Base-by-base conservation (phyloP, 305 asterid genomes). In the Lippia alba region DNA sequence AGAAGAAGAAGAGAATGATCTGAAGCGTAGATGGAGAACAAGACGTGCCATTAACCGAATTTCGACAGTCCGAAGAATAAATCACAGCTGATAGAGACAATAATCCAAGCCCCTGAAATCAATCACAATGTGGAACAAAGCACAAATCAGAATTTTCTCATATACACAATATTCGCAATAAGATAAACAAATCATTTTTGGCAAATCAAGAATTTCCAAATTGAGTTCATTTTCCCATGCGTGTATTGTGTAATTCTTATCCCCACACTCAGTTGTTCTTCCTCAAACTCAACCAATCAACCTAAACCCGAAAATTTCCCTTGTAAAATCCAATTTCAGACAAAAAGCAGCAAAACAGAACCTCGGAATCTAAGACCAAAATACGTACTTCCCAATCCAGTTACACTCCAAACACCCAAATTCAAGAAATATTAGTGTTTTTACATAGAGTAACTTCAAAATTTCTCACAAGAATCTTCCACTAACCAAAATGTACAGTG, bases 401-500 rank as follows among this genome's bases (percentile, higher is more conserved):
- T 50, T 49, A 19, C 7, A 59, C 30, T 16, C 64, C 16, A 12
- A 46, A 39, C 33, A 39, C 59, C 16, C 36, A 40, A 65, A 71
- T 45, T 59, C 14, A 74, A 71, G 48, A 56, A 36, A 56, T 50
- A 48, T 4, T 12, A 55, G 19, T 12, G 18, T 18, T 12, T 8
- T 20, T 12, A 54, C 8, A 24, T 24, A 24, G 30, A 48, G 33
- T 16, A 56, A 15, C 36, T 65, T 36, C 63, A 44, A 24, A 24
- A 8, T 55, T 34, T 18, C 17, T 15, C 40, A 46, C 30, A 61
- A 60, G 67, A 71, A 44, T 39, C 19, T 11, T 16, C 11, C 6
- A 84, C 88, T 71, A 15, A 91, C 97, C 91, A 86, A 33, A 55
- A 85, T 57, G 63, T 88, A 88, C 32, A 91, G 81, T 18, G 72